phyloP scores from a whole-genome alignment of 139 green algal genomes.

The Chlamydomonas sp. region DNA sequence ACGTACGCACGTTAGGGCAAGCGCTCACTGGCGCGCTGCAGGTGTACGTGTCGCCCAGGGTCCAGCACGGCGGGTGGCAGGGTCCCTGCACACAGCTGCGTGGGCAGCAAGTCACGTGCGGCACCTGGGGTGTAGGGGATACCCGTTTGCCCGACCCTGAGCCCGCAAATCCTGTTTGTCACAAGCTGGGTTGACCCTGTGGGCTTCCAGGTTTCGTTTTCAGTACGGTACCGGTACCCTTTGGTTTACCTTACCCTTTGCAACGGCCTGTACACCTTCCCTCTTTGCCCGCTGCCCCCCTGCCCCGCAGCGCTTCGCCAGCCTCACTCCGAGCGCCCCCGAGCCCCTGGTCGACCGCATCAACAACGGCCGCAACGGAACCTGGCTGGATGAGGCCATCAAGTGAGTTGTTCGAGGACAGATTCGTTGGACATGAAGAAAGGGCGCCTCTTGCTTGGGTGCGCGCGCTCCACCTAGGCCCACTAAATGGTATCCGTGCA shows the following conservation, averaged over 20 bases:
- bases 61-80: too few species aligned
- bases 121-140: too few species aligned
- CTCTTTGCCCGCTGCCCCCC: background rate
- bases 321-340: background rate
- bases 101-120: too few species aligned
- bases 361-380: background rate
- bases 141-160: too few species aligned
- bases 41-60: too few species aligned
- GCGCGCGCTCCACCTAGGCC: background rate
- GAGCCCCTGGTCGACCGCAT: background rate
- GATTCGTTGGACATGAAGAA: background rate
- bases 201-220: too few species aligned
- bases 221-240: too few species aligned
- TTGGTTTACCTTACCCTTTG: background rate
- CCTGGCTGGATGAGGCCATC: constrained; percentile 3
- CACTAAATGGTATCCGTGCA: background rate
- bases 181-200: too few species aligned
- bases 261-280: background rate
- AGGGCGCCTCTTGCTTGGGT: background rate
- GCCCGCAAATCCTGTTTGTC: too few species aligned
- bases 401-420: background rate
- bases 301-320: background rate
- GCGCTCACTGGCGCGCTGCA: too few species aligned
- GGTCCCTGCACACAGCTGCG: too few species aligned
- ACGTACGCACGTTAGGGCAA: too few species aligned